Evolutionary conservation across 345 rosid genomes (phyloP).

Genomic region (Kernera saxatilis): DNA sequence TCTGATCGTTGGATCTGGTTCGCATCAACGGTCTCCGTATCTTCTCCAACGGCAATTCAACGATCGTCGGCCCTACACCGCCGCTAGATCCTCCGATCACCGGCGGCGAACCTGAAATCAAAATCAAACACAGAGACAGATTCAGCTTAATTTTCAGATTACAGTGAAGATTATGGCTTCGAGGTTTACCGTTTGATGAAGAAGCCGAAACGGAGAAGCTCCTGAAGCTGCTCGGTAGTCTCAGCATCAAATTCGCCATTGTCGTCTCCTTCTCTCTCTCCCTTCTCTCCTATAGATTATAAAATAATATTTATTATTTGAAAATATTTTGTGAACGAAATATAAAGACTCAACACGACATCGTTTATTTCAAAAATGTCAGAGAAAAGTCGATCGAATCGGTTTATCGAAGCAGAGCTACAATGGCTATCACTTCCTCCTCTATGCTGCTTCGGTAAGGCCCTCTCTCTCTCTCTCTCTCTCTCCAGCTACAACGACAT

Average conservation of each 20-base stretch:
- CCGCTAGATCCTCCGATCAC: constrained; percentile 25
- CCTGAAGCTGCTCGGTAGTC: constrained; percentile 38
- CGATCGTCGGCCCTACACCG: constrained; percentile 52
- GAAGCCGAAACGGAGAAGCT: constrained; percentile 55
- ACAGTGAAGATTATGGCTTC: neutral
- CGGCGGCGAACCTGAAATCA: constrained; percentile 29
- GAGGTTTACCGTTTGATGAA: constrained; percentile 54
- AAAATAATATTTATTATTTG: neutral
- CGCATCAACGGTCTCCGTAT: constrained; percentile 81
- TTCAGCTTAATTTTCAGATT: neutral
- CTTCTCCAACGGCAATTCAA: constrained; percentile 71
- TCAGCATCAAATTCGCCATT: constrained; percentile 61
- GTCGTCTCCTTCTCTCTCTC: neutral
- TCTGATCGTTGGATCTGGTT: constrained; percentile 77
- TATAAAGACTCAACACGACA: neutral
- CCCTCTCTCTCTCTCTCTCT: too few relatives aligned
- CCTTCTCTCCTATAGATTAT: neutral
- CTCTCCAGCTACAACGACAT: too few relatives aligned
- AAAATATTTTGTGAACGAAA: constrained; percentile 17
- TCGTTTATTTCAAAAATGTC: neutral
- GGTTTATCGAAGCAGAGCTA: constrained; percentile 13
- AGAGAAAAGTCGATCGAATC: neutral
- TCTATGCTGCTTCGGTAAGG: constrained; percentile 50
- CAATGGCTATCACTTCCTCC: constrained; percentile 47
- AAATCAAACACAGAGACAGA: neutral